Evolutionary conservation across 2,329 filamentous ascomycete species (phyloP).

Genomic region (Curvularia eragrostidis): DNA sequence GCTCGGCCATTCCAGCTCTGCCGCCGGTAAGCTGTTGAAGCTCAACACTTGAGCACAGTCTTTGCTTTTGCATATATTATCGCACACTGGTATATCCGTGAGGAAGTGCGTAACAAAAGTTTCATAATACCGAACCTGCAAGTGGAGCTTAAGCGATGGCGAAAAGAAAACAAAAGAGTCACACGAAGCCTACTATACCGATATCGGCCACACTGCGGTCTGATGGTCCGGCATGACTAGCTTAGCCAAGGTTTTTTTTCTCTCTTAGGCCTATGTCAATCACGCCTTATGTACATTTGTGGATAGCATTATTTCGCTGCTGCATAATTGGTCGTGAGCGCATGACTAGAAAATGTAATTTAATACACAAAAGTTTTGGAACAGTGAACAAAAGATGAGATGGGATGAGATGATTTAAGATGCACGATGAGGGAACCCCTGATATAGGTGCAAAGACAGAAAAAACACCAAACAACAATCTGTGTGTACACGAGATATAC

Average conservation of each 20-base stretch:
- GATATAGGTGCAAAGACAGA: too few relatives aligned
- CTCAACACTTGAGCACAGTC: not conserved
- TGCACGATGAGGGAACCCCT: too few relatives aligned
- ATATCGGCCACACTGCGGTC: slow-evolving; percentile 6
- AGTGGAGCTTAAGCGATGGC: not conserved
- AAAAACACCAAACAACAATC: too few relatives aligned
- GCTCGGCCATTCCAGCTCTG: not conserved
- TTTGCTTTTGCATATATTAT: not conserved
- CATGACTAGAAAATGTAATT: too few relatives aligned
- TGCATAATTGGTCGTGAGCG: not conserved
- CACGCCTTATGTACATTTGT: slow-evolving; percentile 5
- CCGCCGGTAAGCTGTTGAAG: not conserved
- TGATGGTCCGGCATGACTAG: slow-evolving; percentile 1
- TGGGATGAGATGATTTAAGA: too few relatives aligned
- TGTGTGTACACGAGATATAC: too few relatives aligned
- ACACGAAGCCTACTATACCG: slow-evolving; percentile 2
- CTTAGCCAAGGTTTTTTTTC: slow-evolving; percentile 3
- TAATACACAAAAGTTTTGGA: too few relatives aligned
- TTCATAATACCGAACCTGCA: not conserved
- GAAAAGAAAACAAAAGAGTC: not conserved
- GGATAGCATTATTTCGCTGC: slow-evolving; percentile 4
- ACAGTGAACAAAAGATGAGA: too few relatives aligned
- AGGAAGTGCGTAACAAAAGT: not conserved
- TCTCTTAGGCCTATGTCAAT: slow-evolving; percentile 1
- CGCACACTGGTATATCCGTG: not conserved